Base-by-base conservation (phyloP, 345 rosid genomes). In the Geranium brycei region DNA sequence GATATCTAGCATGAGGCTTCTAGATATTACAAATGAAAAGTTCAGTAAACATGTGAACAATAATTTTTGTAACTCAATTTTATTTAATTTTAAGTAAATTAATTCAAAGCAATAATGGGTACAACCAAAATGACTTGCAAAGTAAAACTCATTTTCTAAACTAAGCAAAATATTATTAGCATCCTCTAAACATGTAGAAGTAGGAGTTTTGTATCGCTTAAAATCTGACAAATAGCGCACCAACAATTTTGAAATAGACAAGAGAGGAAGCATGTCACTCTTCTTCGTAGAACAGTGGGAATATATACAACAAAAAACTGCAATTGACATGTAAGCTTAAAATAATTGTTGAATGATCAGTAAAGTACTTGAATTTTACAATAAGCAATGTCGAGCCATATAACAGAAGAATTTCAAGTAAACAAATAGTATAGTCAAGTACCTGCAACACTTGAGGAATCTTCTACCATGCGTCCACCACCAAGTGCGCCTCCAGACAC, bases 401-500 rank as follows among this genome's bases (percentile, higher is more conserved):
- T 23, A 12, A 38, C 19, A 17, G 31, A 23, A 17, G 16, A 47
- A 47, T 47, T 47, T 10, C 14, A 47, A 47, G 14, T 11, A 47
- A 35, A 35, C 0, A 35, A 47, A 47, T 47, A 8, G 15, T 15
- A 47, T 7, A 23, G 62, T 66, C 60, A 75, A 69, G 47, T 77
- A 93, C 99, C 99, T 68, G 97, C 99, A 79, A 90, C 79, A 78
- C 97, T 93, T 47, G 99, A 90, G 59, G 92, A 93, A 76, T 93
- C 99, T 76, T 93, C 99, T 51, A 90, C 99, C 99, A 93, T 93
- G 67, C 99, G 96, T 64, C 99, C 99, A 61, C 99, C 99, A 65
- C 99, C 99, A 80, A 93, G 97, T 73, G 99, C 97, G 70, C 99
- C 99, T 70, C 99, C 99, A 71, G 99, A 93, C 56, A 93, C 97